Evolutionary conservation across 768 basidiomycete genomes (phyloP).

Genomic region (Suillus subaureus): DNA sequence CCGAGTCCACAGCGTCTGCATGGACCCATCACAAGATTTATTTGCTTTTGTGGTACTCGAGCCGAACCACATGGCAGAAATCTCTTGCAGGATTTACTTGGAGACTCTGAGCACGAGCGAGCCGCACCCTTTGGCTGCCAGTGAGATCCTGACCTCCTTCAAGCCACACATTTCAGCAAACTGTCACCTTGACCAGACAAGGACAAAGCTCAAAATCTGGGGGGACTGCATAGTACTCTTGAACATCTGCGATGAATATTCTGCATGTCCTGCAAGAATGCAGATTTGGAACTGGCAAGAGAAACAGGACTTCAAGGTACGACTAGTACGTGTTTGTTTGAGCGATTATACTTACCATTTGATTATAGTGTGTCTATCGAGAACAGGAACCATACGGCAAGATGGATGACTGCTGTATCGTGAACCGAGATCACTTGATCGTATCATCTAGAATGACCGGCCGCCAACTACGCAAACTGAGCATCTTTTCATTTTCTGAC

Average conservation of each 20-base stretch:
- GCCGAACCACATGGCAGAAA: conserved; percentile 2
- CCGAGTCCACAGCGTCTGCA: not conserved
- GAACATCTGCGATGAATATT: not conserved
- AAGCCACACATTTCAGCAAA: conserved; percentile 4
- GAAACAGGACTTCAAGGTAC: conserved; percentile 1
- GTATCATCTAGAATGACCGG: not conserved
- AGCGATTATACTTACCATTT: not conserved
- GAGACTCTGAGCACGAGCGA: conserved; percentile 2
- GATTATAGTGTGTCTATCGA: not conserved
- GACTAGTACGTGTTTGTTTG: not conserved
- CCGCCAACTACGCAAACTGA: not conserved
- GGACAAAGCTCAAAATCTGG: conserved; percentile 1
- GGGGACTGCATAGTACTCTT: not conserved
- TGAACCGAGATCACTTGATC: conserved; percentile 2
- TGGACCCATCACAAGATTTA: conserved; percentile 1
- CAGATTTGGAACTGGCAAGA: conserved; percentile 5
- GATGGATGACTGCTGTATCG: not conserved
- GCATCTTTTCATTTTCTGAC: conserved; percentile 1
- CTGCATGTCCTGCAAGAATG: not conserved
- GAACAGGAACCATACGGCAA: conserved; percentile 1
- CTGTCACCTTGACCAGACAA: not conserved
- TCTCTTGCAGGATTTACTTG: conserved; percentile 2
- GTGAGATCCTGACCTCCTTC: not conserved
- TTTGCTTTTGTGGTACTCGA: not conserved
- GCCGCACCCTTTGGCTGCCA: conserved; percentile 2